Percentiles rank a stretch among this genome's conserved stretches.
phyloP scores from a whole-genome alignment of 495 filamentous ascomycete genomes.

The Hypoxylon fragiforme region DNA sequence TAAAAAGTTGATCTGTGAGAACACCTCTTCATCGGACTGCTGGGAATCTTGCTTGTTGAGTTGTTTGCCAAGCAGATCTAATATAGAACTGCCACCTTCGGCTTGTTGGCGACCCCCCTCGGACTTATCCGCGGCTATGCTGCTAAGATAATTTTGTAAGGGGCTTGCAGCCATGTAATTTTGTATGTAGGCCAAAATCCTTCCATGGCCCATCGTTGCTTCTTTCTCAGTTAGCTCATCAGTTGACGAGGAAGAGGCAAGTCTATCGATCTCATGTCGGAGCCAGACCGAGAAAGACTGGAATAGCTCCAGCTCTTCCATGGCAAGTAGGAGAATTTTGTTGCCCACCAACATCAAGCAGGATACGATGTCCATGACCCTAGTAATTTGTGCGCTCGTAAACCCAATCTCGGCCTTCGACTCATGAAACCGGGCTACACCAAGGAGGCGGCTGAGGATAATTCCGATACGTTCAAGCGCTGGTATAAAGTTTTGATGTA shows the following conservation, averaged over 20 bases:
- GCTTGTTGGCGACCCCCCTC: slow-evolving; percentile 38
- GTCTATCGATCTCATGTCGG: slow-evolving; percentile 75
- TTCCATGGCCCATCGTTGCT: slow-evolving; percentile 56
- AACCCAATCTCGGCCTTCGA: slow-evolving; percentile 68
- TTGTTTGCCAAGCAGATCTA: slow-evolving; percentile 52
- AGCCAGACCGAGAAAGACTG: slow-evolving; percentile 82
- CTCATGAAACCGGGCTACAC: slow-evolving; percentile 79
- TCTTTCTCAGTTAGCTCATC: slow-evolving; percentile 61
- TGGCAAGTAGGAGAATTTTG: slow-evolving; percentile 68
- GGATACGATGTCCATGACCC: slow-evolving; percentile 68
- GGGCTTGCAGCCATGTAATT: slow-evolving; percentile 52
- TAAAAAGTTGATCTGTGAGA: slow-evolving; percentile 51
- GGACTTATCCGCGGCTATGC: slow-evolving; percentile 35
- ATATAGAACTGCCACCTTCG: slow-evolving; percentile 42
- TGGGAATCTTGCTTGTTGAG: slow-evolving; percentile 48
- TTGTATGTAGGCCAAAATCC: slow-evolving; percentile 57
- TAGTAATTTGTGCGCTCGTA: slow-evolving; percentile 54
- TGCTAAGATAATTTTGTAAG: slow-evolving; percentile 47
- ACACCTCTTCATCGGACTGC: slow-evolving; percentile 40
- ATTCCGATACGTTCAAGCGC: slow-evolving; percentile 81
- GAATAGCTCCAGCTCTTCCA: slow-evolving; percentile 80
- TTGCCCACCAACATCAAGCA: slow-evolving; percentile 76
- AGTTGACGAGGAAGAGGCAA: slow-evolving; percentile 48
- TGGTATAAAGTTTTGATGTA: slow-evolving; percentile 85
- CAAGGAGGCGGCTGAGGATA: slow-evolving; percentile 81